These are phyloP conservation scores for Arachis hypogaea DNA, from an alignment of 306 rosid genomes.

Conservation along the genomic window DNA sequence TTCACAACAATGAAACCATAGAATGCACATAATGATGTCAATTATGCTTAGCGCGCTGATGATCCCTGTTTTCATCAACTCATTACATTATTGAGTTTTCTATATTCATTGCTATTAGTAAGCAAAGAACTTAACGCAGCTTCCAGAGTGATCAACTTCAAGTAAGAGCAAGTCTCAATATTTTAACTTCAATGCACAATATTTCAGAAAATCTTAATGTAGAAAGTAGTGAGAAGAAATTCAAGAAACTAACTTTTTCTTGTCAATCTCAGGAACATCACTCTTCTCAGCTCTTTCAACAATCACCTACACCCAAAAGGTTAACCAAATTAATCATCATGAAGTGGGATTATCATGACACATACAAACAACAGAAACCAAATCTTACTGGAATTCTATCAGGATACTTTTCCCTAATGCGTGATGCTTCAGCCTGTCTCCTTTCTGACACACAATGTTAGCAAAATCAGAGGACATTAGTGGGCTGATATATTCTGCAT, in stretches of 20 bases:
- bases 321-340: neutral
- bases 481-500: too few species aligned
- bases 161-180: neutral
- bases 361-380: slow-evolving; percentile 5
- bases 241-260: slow-evolving; percentile 57
- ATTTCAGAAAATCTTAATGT: neutral
- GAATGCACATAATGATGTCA: neutral
- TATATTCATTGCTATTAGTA: neutral
- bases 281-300: slow-evolving; percentile 74
- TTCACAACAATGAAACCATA: neutral
- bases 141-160: neutral
- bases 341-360: neutral
- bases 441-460: slow-evolving; percentile 46
- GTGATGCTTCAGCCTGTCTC: slow-evolving; percentile 69
- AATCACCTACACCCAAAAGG: slow-evolving; percentile 55
- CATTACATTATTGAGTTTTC: neutral
- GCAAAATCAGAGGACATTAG: neutral
- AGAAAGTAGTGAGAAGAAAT: neutral
- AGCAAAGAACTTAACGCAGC: slow-evolving; percentile 7
- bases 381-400: slow-evolving; percentile 73
- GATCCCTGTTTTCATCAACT: neutral
- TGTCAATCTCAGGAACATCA: slow-evolving; percentile 68
- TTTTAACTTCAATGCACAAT: neutral
- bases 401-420: slow-evolving; percentile 70
- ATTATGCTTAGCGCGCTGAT: neutral